A percentile compares a stretch with the other conserved stretches of the same genome.
Evolutionary conservation across 257 asterid species (phyloP).

Genomic region (Solanum tarapatanum): DNA sequence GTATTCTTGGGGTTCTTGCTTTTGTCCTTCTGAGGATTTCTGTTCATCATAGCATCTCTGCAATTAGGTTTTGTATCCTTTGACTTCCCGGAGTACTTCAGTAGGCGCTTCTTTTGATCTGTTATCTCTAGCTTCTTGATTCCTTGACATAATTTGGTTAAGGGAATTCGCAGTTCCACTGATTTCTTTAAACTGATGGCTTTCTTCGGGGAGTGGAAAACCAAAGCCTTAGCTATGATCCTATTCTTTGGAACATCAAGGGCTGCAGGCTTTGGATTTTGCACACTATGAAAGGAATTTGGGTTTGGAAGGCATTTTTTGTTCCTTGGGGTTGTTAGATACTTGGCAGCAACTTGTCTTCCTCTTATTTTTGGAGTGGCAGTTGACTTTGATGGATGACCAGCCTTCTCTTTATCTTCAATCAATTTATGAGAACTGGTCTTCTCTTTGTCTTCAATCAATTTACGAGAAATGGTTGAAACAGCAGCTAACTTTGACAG

Average conservation of each 20-base stretch:
- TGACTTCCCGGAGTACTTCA: conserved; percentile 20
- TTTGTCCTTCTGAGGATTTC: conserved; percentile 20
- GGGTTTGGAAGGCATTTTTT: conserved; percentile 29
- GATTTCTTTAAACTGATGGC: conserved; percentile 39
- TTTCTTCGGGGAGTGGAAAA: conserved; percentile 66
- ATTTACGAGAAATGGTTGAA: conserved; percentile 47
- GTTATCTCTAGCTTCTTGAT: conserved; percentile 65
- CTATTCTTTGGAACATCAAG: conserved; percentile 30
- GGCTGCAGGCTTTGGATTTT: conserved; percentile 35
- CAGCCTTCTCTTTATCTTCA: conserved; percentile 23
- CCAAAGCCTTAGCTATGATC: conserved; percentile 51
- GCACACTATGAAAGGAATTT: conserved; percentile 59
- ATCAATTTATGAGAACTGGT: conserved; percentile 32
- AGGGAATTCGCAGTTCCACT: conserved; percentile 41
- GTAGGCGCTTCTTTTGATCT: conserved; percentile 39
- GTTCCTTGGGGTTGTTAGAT: conserved; percentile 85
- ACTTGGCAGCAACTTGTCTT: conserved; percentile 75
- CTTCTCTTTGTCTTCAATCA: conserved; percentile 26
- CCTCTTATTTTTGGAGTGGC: conserved; percentile 55
- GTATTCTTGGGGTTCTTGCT: conserved; percentile 8
- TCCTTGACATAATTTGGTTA: conserved; percentile 50
- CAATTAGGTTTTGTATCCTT: conserved; percentile 14
- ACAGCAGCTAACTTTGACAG: conserved; percentile 39
- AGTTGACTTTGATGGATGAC: conserved; percentile 22
- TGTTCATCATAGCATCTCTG: conserved; percentile 11